Evolutionary conservation across 2,329 filamentous ascomycete species (phyloP).

Genomic region (Aspergillus hiratsukae): DNA sequence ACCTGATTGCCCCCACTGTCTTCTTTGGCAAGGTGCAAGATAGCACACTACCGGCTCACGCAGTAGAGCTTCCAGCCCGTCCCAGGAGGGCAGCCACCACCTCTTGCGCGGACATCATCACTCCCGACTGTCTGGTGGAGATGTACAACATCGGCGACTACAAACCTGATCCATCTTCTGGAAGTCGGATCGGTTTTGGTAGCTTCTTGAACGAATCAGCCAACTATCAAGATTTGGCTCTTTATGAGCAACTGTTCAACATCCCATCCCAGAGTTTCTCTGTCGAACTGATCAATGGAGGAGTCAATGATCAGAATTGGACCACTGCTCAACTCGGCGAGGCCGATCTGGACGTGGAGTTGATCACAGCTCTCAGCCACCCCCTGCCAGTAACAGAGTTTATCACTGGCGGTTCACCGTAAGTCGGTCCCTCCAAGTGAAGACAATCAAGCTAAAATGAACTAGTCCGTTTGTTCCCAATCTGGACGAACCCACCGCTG

Average conservation of each 20-base stretch:
- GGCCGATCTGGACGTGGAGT: conserved; percentile 58
- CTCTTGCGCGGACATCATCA: conserved; percentile 30
- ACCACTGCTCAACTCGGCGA: conserved; percentile 44
- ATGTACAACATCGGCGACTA: conserved; percentile 50
- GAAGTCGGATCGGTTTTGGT: conserved; percentile 49
- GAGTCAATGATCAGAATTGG: conserved; percentile 37
- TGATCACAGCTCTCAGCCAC: conserved; percentile 52
- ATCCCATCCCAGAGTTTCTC: conserved; percentile 37
- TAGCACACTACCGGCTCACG: not conserved
- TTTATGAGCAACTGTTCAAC: conserved; percentile 37
- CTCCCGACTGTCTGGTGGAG: conserved; percentile 46
- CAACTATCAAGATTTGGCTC: conserved; percentile 43
- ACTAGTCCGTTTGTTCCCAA: conserved; percentile 48
- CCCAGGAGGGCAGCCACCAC: conserved; percentile 1
- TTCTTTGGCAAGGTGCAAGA: conserved; percentile 42
- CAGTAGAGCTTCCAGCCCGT: not conserved
- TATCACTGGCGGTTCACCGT: conserved; percentile 52
- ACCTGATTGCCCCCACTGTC: conserved; percentile 50
- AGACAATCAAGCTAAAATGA: not conserved
- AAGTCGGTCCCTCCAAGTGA: not conserved
- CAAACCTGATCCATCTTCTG: conserved; percentile 40
- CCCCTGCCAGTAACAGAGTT: conserved; percentile 54
- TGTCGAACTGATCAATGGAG: conserved; percentile 37
- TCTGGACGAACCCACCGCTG: conserved; percentile 27
- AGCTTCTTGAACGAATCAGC: conserved; percentile 52